Conservation (phyloP, 306 rosid species). For the Crotalaria pallida region DNA sequence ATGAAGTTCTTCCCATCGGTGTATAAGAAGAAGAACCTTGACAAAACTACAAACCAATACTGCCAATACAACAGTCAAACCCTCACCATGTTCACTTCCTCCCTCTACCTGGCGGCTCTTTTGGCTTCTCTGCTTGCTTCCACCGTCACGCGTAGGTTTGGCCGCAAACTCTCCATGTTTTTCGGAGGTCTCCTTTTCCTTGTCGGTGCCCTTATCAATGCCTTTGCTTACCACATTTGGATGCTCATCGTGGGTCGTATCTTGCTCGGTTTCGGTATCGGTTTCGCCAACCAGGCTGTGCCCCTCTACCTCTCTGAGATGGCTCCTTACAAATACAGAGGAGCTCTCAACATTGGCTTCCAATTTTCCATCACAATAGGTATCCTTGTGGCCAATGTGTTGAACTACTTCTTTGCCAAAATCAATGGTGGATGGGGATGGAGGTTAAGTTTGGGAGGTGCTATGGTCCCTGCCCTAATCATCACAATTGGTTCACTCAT, state of each 20-base stretch:
- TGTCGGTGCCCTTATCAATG: slow-evolving; percentile 73
- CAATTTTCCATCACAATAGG: too few species aligned
- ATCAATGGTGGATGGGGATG: slow-evolving; percentile 96
- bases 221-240: slow-evolving; percentile 49
- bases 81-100: slow-evolving; percentile 83
- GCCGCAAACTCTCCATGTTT: slow-evolving; percentile 73
- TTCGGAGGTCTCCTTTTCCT: slow-evolving; percentile 73
- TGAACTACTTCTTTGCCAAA: slow-evolving; percentile 83
- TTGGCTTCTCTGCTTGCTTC: slow-evolving; percentile 70
- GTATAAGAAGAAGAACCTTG: slow-evolving; percentile 39
- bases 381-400: slow-evolving; percentile 64
- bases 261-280: slow-evolving; percentile 85
- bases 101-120: slow-evolving; percentile 78
- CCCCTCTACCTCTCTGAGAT: slow-evolving; percentile 88
- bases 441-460: slow-evolving; percentile 91
- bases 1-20: slow-evolving; percentile 63
- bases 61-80: slow-evolving; percentile 71
- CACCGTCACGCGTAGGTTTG: slow-evolving; percentile 60
- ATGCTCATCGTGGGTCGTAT: slow-evolving; percentile 87
- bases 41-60: slow-evolving; percentile 43
- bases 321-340: slow-evolving; percentile 87
- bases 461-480: slow-evolving; percentile 76
- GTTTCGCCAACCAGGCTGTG: slow-evolving; percentile 95
- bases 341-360: slow-evolving; percentile 81
- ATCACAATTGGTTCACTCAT: slow-evolving; percentile 55